Percentiles rank a stretch among this genome's conserved stretches.
Evolutionary conservation across 2,329 filamentous ascomycete species (phyloP).

Genomic region (Clarireedia monteithiana): DNA sequence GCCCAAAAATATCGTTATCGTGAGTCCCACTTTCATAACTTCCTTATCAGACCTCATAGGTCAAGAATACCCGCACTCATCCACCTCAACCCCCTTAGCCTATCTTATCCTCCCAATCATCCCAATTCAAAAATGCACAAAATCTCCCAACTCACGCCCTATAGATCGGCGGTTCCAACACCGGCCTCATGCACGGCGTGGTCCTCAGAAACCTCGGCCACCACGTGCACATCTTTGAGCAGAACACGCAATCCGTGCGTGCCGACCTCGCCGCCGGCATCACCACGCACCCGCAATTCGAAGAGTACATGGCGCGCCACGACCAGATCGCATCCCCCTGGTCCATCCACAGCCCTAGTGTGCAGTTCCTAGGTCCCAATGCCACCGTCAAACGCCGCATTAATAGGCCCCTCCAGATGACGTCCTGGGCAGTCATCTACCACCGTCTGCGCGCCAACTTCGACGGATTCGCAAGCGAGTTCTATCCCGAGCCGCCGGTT

Average conservation of each 20-base stretch:
- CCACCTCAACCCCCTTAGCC: no score
- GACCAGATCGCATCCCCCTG: not conserved
- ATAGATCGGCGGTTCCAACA: conserved; percentile 18
- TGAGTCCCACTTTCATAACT: no score
- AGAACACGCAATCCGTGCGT: conserved; percentile 1
- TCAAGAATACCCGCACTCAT: no score
- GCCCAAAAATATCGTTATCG: no score
- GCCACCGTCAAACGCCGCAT: conserved; percentile 5
- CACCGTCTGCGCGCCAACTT: conserved; percentile 16
- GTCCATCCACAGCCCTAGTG: not conserved
- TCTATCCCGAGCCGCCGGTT: not conserved
- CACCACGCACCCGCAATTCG: conserved; percentile 8
- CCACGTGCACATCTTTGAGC: conserved; percentile 16
- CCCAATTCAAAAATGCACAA: no score
- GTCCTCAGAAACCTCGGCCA: conserved; percentile 12
- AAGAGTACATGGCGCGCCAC: not conserved
- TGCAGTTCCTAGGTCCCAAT: conserved; percentile 10
- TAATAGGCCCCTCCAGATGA: not conserved
- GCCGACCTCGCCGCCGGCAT: conserved; percentile 17
- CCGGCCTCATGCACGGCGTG: conserved; percentile 14
- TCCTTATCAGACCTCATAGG: no score
- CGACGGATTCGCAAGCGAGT: conserved; percentile 13
- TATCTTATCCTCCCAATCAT: no score
- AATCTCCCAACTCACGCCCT: not conserved
- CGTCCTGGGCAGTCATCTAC: conserved; percentile 16